Percentiles rank a stretch among this genome's conserved stretches.
These are phyloP conservation scores for Aaosphaeria arxii DNA, from an alignment of 2,329 filamentous ascomycete genomes.

Conservation along the genomic window DNA sequence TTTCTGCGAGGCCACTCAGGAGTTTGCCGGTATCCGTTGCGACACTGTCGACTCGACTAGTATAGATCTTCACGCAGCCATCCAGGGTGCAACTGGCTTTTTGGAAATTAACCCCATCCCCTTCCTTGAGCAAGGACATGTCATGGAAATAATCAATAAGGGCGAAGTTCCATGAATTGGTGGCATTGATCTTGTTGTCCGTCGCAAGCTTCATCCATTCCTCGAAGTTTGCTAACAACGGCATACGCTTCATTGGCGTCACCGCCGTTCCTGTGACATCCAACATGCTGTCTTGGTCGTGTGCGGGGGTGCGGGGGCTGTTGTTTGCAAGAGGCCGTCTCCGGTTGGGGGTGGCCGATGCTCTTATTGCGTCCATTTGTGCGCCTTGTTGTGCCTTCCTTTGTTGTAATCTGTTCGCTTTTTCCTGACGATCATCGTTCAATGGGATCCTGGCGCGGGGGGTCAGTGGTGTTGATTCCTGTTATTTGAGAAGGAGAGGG, in stretches of 20 bases:
- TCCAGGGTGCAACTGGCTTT: slow-evolving; percentile 97
- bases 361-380: slow-evolving; percentile 88
- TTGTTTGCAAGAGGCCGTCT: slow-evolving; percentile 58
- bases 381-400: slow-evolving; percentile 85
- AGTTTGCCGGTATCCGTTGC: slow-evolving; percentile 96
- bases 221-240: slow-evolving; percentile 95
- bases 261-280: slow-evolving; percentile 70
- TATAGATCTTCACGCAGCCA: slow-evolving; percentile 99
- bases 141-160: slow-evolving; percentile 99
- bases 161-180: slow-evolving; percentile 99
- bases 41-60: slow-evolving; percentile 95
- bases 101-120: slow-evolving; percentile 96
- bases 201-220: slow-evolving; percentile 99
- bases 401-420: slow-evolving; percentile 80
- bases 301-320: slow-evolving; percentile 48
- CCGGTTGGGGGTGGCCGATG: slow-evolving; percentile 70
- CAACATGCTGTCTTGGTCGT: slow-evolving; percentile 52
- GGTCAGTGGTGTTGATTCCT: slow-evolving; percentile 3
- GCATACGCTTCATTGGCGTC: slow-evolving; percentile 91
- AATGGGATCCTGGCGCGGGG: slow-evolving; percentile 72
- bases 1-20: slow-evolving; percentile 88
- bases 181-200: slow-evolving; percentile 93
- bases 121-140: slow-evolving; percentile 95
- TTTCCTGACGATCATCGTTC: slow-evolving; percentile 93
- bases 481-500: neutral